A percentile compares a stretch with the other conserved stretches of the same genome.
phyloP scores from a whole-genome alignment of 2,329 filamentous ascomycete genomes.

The Curvularia sp. region DNA sequence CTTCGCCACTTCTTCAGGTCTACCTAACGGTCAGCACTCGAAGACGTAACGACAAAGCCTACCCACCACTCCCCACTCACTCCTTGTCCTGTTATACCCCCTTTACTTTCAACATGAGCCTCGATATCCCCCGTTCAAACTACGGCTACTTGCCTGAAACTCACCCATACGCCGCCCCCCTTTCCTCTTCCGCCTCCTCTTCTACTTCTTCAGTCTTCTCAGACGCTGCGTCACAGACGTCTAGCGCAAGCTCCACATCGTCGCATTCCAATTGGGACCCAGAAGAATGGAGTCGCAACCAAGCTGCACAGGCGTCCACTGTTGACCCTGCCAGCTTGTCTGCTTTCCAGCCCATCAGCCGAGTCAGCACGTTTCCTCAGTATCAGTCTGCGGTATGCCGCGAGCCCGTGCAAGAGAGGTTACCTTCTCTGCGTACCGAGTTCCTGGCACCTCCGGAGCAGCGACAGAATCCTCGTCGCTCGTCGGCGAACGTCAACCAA shows the following conservation, averaged over 20 bases:
- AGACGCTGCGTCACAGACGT: slow-evolving; percentile 70
- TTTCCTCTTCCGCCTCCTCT: slow-evolving; percentile 78
- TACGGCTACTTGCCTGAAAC: slow-evolving; percentile 49
- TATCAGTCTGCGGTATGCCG: slow-evolving; percentile 51
- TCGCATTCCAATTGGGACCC: slow-evolving; percentile 62
- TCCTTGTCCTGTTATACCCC: slow-evolving; percentile 39
- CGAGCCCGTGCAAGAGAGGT: slow-evolving; percentile 39
- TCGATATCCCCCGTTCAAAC: slow-evolving; percentile 44
- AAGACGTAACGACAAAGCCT: slow-evolving; percentile 45
- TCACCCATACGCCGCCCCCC: slow-evolving; percentile 71
- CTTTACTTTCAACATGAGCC: slow-evolving; percentile 47
- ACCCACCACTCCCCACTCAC: slow-evolving; percentile 42
- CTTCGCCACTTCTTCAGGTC: slow-evolving; percentile 44
- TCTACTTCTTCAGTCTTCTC: slow-evolving; percentile 83
- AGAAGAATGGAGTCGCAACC: slow-evolving; percentile 45
- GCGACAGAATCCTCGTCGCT: slow-evolving; percentile 68
- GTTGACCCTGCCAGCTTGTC: slow-evolving; percentile 34
- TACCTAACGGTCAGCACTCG: slow-evolving; percentile 48
- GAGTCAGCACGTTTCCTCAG: slow-evolving; percentile 48
- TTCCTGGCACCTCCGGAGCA: slow-evolving; percentile 65
- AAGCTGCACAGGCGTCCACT: slow-evolving; percentile 31
- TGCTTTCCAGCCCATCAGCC: slow-evolving; percentile 43
- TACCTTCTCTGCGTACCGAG: slow-evolving; percentile 47
- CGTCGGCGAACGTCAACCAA: slow-evolving; percentile 62
- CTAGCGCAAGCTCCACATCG: slow-evolving; percentile 69